Evolutionary conservation across 345 rosid species (phyloP).

Genomic region (Salix koriyanagi): DNA sequence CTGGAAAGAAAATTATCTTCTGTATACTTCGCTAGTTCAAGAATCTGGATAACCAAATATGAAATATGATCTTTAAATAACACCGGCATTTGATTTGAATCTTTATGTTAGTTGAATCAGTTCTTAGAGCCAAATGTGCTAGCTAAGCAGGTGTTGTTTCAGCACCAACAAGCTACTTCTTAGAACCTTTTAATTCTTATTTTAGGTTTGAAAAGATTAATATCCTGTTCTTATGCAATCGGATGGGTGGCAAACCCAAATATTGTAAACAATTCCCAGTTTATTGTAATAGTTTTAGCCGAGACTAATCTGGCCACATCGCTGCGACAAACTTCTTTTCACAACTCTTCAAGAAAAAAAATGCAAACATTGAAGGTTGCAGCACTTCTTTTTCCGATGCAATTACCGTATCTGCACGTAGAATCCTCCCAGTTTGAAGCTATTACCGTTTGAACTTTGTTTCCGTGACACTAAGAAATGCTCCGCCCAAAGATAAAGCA

Average conservation of each 20-base stretch:
- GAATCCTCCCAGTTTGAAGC: background rate
- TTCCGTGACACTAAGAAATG: background rate
- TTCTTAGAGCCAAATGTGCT: too few relatives aligned
- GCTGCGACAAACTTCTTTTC: background rate
- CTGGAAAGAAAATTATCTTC: background rate
- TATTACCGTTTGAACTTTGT: background rate
- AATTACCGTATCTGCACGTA: background rate
- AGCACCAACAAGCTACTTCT: background rate
- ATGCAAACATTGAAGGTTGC: background rate
- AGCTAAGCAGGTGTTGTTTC: background rate
- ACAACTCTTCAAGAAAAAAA: background rate
- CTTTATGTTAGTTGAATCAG: background rate
- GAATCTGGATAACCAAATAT: background rate
- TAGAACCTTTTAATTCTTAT: background rate
- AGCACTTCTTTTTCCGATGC: background rate
- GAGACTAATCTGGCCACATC: background rate
- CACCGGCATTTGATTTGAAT: background rate
- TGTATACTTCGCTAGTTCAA: background rate
- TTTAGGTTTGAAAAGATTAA: background rate
- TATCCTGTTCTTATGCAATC: background rate
- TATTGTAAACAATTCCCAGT: background rate
- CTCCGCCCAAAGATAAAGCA: background rate
- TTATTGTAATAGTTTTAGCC: background rate
- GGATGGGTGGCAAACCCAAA: background rate
- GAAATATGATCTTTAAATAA: background rate